phyloP scores from a whole-genome alignment of 2,329 filamentous ascomycete genomes.

The Colletotrichum incanum region DNA sequence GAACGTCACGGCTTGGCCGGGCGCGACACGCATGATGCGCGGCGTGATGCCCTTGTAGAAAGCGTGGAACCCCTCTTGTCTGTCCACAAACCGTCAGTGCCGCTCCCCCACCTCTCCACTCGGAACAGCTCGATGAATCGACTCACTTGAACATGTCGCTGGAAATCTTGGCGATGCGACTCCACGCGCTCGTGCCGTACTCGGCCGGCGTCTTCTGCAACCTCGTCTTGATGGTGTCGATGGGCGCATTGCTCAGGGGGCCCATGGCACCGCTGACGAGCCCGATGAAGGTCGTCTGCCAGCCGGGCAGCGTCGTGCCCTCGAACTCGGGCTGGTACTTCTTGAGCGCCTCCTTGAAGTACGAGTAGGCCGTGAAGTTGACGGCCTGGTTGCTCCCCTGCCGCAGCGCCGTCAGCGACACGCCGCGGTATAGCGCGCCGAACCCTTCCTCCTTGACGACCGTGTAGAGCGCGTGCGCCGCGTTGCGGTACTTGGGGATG shows the following conservation, averaged over 20 bases:
- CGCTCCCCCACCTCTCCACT: too few relatives aligned
- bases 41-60: slow-evolving; percentile 99
- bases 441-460: slow-evolving; percentile 93
- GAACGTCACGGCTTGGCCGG: slow-evolving; percentile 87
- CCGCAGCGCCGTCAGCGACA: slow-evolving; percentile 91
- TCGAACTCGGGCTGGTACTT: slow-evolving; percentile 79
- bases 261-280: slow-evolving; percentile 95
- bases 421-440: slow-evolving; percentile 91
- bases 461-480: slow-evolving; percentile 86
- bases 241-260: slow-evolving; percentile 95
- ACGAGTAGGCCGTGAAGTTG: slow-evolving; percentile 98
- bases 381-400: slow-evolving; percentile 98
- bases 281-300: slow-evolving; percentile 92
- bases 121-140: not conserved
- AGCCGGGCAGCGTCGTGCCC: slow-evolving; percentile 80
- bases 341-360: slow-evolving; percentile 88
- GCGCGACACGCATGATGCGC: slow-evolving; percentile 96
- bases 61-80: slow-evolving; percentile 91
- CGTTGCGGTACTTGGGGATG: slow-evolving; percentile 96
- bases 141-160: slow-evolving; percentile 85
- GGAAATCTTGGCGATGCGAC: slow-evolving; percentile 84
- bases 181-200: slow-evolving; percentile 84
- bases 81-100: slow-evolving; percentile 53
- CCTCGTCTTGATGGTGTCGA: slow-evolving; percentile 98
- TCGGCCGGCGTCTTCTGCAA: slow-evolving; percentile 91